Percentiles rank a stretch among this genome's conserved stretches.
Conservation (phyloP, 1,284 basidiomycete genomes). For the Lignosus rhinocerotis region DNA sequence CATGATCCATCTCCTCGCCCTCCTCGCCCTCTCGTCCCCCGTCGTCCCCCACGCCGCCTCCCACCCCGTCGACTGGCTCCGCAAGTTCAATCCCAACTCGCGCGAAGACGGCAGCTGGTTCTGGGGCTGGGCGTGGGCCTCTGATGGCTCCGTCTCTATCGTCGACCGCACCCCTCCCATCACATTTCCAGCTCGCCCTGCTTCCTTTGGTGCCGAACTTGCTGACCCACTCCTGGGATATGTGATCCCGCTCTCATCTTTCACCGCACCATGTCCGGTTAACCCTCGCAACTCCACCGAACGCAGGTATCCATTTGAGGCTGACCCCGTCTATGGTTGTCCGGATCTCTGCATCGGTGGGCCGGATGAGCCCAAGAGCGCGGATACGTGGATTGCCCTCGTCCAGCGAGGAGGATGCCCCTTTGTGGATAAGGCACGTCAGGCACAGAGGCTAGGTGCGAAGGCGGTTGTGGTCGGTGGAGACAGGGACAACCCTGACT, state of each 20-base stretch:
- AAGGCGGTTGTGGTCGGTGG: slow-evolving; percentile 89
- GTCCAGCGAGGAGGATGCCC: slow-evolving; percentile 86
- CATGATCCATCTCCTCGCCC: slow-evolving; percentile 25
- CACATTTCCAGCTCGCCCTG: slow-evolving; percentile 63
- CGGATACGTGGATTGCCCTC: slow-evolving; percentile 82
- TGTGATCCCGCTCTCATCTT: slow-evolving; percentile 74
- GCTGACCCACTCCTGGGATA: slow-evolving; percentile 70
- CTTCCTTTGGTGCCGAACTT: slow-evolving; percentile 76
- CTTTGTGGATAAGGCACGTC: slow-evolving; percentile 83
- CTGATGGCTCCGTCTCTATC: slow-evolving; percentile 76
- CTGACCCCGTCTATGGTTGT: slow-evolving; percentile 56
- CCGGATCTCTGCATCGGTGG: slow-evolving; percentile 62
- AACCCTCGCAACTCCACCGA: slow-evolving; percentile 27
- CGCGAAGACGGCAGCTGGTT: slow-evolving; percentile 38
- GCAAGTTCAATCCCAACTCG: slow-evolving; percentile 25
- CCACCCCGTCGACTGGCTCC: slow-evolving; percentile 32
- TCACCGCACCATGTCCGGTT: slow-evolving; percentile 55
- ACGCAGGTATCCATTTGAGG: slow-evolving; percentile 17
- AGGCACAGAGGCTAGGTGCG: slow-evolving; percentile 84
- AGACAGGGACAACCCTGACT: slow-evolving; percentile 71
- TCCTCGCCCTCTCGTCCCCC: slow-evolving; percentile 20
- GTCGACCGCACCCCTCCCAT: slow-evolving; percentile 70
- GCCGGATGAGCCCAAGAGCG: slow-evolving; percentile 50
- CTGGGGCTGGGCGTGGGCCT: slow-evolving; percentile 60
- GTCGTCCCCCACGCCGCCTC: slow-evolving; percentile 19